Base-by-base conservation (phyloP, 345 rosid genomes). In the Citrus glauca region DNA sequence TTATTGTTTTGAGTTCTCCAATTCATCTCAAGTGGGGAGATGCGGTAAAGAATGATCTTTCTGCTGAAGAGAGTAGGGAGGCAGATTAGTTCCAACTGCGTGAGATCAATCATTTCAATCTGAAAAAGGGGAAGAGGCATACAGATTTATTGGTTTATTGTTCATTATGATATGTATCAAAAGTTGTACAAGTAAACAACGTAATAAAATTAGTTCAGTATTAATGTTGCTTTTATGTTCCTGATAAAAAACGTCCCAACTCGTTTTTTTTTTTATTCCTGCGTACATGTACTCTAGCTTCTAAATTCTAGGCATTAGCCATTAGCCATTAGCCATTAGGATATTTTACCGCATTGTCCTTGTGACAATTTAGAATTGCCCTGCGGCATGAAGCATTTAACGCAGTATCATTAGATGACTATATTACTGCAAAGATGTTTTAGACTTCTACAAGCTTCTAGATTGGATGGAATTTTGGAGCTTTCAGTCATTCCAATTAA, bases 91-190 rank as follows among this genome's bases (percentile, higher is more conserved):
- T 69, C 27, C 3, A 68, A 73, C 17, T 69, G 70, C 61, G 77
- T 11, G 55, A 71, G 50, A 64, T 77, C 37, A 64, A 20, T 76
- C 74, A 75, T 48, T 76, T 75, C 77, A 50, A 48, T 61, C 53
- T 7, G 38, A 55, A 65, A 71, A 30, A 17, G 10, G 9, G 71
- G 75, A 50, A 69, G 71, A 50, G 45, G 4, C 50, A 7, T 42
- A 24, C 30, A 19, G 28, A 74, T 68, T 82, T 70, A 57, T 69
- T 66, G 64, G 80, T 69, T 68, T 25, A 33, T 53, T 77, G 48
- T 55, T 67, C 11, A 32, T n/a, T 66, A 69, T 56, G 59, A 27
- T 80, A 66, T 82, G 80, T 81, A 78, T 42, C 27, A 37, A 56
- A 76, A 74, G 30, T 40, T 80, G 30, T 77, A 61, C 66, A 68